Conservation (phyloP, 345 rosid species). For the Brassica incana region DNA sequence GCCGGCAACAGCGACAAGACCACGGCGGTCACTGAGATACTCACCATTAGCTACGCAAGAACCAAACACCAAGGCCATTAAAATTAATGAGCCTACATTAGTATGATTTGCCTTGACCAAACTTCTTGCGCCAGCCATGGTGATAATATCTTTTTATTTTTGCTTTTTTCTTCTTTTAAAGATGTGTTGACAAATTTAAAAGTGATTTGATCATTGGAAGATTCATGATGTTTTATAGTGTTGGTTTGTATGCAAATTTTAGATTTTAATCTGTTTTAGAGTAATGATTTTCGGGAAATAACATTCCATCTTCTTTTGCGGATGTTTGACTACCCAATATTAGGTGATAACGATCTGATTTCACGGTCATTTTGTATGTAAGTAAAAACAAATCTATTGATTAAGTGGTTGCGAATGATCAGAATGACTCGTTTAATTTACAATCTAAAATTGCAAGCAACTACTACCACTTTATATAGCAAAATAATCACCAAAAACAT, state of each 20-base stretch:
- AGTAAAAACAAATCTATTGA: neutral
- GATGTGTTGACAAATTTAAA: conserved; percentile 17
- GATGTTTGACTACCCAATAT: conserved; percentile 14
- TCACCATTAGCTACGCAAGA: conserved; percentile 48
- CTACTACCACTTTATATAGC: neutral
- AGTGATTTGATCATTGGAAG: conserved; percentile 7
- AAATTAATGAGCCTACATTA: conserved; percentile 29
- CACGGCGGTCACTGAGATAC: conserved; percentile 35
- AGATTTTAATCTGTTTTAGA: neutral
- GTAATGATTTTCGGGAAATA: neutral
- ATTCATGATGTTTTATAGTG: conserved; percentile 23
- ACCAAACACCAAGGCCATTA: conserved; percentile 38
- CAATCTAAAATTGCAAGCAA: neutral
- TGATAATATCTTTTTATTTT: conserved; percentile 25
- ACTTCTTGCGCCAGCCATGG: conserved; percentile 48
- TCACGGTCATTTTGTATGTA: neutral
- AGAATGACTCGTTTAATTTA: neutral
- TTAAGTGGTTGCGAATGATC: conserved; percentile 20
- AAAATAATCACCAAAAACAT: neutral
- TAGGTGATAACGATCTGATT: conserved; percentile 3
- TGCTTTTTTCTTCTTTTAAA: conserved; percentile 23
- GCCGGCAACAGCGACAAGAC: conserved; percentile 32
- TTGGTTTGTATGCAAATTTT: conserved; percentile 18
- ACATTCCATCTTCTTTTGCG: conserved; percentile 29
- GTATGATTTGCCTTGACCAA: conserved; percentile 25